These are phyloP conservation scores for Luffa acutangula DNA, from an alignment of 306 rosid genomes.

Conservation along the genomic window DNA sequence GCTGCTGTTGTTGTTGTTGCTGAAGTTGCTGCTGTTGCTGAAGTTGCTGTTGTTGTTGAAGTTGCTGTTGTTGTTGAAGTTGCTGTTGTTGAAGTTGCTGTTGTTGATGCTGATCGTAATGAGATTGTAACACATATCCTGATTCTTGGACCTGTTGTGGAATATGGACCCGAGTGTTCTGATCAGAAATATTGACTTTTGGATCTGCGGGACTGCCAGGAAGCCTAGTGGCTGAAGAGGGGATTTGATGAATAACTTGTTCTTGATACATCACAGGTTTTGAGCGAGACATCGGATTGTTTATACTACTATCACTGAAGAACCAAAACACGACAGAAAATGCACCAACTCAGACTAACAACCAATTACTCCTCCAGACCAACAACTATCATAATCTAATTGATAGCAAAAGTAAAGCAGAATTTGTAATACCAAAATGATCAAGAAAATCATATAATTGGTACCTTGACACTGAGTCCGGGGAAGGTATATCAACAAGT, in stretches of 20 bases:
- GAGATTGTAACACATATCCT: conserved; percentile 62
- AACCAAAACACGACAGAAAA: conserved; percentile 20
- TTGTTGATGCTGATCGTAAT: conserved; percentile 47
- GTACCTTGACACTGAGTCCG: conserved; percentile 95
- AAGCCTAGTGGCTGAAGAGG: conserved; percentile 48
- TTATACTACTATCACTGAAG: conserved; percentile 65
- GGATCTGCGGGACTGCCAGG: conserved; percentile 51
- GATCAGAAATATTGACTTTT: conserved; percentile 44
- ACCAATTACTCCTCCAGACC: conserved; percentile 6
- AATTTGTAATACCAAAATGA: background rate
- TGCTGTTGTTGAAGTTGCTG: conserved; percentile 32
- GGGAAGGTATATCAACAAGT: conserved; percentile 58
- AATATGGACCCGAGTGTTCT: conserved; percentile 51
- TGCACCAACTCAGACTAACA: conserved; percentile 21
- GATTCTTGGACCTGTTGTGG: conserved; percentile 67
- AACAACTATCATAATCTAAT: background rate
- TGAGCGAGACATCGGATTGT: conserved; percentile 50
- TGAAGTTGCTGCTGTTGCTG: conserved; percentile 45
- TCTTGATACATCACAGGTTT: conserved; percentile 77
- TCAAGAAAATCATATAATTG: background rate
- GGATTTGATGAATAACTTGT: conserved; percentile 46
- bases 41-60: conserved; percentile 29
- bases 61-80: conserved; percentile 32
- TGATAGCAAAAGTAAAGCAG: background rate
- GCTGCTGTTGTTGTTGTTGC: conserved; percentile 40